Percentiles rank a stretch among this genome's conserved stretches.
Conservation (phyloP, 129 eudicot genomes). For the Flaveria sonorensis region DNA sequence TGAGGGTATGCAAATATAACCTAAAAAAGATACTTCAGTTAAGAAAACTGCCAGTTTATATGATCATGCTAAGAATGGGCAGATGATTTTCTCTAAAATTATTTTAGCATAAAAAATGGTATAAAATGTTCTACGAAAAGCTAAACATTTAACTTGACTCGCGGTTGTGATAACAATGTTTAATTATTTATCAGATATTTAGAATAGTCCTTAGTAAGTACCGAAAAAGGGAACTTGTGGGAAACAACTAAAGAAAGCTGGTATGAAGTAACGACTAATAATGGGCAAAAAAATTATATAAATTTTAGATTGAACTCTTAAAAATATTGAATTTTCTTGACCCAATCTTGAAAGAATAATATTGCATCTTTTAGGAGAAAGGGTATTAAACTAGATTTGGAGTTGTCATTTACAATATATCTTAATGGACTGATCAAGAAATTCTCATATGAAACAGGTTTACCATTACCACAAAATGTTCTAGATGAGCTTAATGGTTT, state of each 20-base stretch:
- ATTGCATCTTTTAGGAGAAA: conserved; percentile 2
- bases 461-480: neutral
- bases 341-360: conserved; percentile 8
- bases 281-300: neutral
- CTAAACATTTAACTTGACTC: neutral
- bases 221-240: neutral
- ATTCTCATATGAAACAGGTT: neutral
- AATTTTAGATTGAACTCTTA: neutral
- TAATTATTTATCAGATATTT: neutral
- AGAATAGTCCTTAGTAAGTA: neutral
- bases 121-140: neutral
- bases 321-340: conserved; percentile 17
- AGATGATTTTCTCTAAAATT: neutral
- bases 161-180: neutral
- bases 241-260: neutral
- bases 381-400: neutral
- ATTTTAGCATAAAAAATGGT: neutral
- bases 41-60: neutral
- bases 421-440: neutral
- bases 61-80: neutral
- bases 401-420: neutral
- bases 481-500: neutral
- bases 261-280: neutral
- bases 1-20: neutral
- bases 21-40: neutral